These are phyloP conservation scores for Calonectria pteridis DNA, from an alignment of 2,329 filamentous ascomycete species.

Conservation along the genomic window DNA sequence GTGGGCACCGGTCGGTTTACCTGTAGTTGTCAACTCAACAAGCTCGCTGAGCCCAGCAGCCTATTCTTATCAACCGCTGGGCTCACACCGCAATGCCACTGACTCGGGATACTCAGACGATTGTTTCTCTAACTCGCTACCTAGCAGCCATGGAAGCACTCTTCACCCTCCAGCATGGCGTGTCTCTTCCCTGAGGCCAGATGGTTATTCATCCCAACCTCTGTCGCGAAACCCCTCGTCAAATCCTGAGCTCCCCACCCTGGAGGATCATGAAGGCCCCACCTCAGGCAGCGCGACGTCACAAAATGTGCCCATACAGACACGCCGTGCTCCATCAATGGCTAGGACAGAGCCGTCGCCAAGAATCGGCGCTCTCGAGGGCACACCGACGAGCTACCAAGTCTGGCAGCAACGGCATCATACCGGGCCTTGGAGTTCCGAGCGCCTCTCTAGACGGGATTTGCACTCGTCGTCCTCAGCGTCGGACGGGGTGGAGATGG, in stretches of 20 bases:
- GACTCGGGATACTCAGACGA: constrained; percentile 31
- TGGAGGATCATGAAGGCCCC: constrained; percentile 5
- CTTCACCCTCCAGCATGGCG: constrained; percentile 33
- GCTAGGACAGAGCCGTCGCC: constrained; percentile 38
- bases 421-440: constrained; percentile 32
- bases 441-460: constrained; percentile 20
- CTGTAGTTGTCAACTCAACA: constrained; percentile 32
- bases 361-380: constrained; percentile 25
- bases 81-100: constrained; percentile 19
- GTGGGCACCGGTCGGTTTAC: constrained; percentile 29
- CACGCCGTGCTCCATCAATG: constrained; percentile 30
- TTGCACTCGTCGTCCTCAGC: constrained; percentile 2
- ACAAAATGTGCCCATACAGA: constrained; percentile 10
- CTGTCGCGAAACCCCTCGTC: constrained; percentile 36
- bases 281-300: constrained; percentile 12
- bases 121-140: constrained; percentile 28
- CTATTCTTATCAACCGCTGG: neutral
- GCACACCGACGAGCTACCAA: constrained; percentile 26
- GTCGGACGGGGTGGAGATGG: constrained; percentile 35
- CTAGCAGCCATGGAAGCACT: constrained; percentile 31
- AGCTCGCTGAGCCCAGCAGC: constrained; percentile 25
- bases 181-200: constrained; percentile 20
- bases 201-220: constrained; percentile 38
- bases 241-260: constrained; percentile 16
- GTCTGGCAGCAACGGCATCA: constrained; percentile 29